Evolutionary conservation across 2,329 filamentous ascomycete genomes (phyloP).

Genomic region (Cercospora sp.): DNA sequence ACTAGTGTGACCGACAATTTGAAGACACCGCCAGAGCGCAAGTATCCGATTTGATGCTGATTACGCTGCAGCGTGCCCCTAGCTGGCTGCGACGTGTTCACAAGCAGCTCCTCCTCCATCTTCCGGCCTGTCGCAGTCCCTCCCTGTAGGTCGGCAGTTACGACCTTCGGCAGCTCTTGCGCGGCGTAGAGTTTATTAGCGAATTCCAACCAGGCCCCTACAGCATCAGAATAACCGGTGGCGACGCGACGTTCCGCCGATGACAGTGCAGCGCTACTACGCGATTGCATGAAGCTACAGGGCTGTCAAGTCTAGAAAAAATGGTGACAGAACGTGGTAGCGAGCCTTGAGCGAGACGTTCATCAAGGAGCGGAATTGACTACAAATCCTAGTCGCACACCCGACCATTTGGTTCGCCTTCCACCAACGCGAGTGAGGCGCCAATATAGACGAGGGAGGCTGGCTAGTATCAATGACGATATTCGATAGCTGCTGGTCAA

Average conservation of each 20-base stretch:
- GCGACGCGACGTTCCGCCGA: conserved; percentile 13
- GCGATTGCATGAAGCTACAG: conserved; percentile 2
- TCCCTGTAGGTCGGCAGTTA: conserved; percentile 7
- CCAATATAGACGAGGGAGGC: not conserved
- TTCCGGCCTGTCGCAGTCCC: not conserved
- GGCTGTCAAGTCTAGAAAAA: not conserved
- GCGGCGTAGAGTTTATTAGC: conserved; percentile 17
- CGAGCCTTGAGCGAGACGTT: not conserved
- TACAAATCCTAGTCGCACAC: not conserved
- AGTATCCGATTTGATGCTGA: conserved; percentile 1
- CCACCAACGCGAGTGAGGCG: not conserved
- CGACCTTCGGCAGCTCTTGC: not conserved
- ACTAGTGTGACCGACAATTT: not conserved
- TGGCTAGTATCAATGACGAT: not conserved
- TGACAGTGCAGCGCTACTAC: not conserved
- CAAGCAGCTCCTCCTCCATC: not conserved
- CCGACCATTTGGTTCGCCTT: not conserved
- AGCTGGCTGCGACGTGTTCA: not conserved
- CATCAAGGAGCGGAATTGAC: not conserved
- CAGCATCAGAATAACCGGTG: not conserved
- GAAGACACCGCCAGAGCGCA: not conserved
- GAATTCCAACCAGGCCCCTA: conserved; percentile 7
- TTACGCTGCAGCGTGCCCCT: not conserved
- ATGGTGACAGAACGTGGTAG: not conserved
- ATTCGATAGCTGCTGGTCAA: not conserved